Percentiles rank a stretch among this genome's conserved stretches.
phyloP scores from a whole-genome alignment of 2,329 filamentous ascomycete species.

The Clonostachys chloroleuca region DNA sequence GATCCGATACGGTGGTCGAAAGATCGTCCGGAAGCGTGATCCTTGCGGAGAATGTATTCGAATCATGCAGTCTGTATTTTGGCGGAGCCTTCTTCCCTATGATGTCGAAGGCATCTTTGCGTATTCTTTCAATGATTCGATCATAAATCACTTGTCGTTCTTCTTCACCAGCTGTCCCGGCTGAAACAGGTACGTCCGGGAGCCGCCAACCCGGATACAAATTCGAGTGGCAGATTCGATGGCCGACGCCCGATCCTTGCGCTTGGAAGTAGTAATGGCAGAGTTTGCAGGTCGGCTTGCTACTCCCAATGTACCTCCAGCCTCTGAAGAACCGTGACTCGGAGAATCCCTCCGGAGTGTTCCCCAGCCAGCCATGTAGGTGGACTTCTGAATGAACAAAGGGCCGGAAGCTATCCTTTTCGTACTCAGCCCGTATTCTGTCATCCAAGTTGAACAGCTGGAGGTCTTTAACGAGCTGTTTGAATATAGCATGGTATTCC shows the following conservation, averaged over 20 bases:
- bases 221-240: constrained; percentile 25
- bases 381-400: constrained; percentile 28
- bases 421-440: constrained; percentile 9
- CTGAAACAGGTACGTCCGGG: constrained; percentile 19
- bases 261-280: constrained; percentile 28
- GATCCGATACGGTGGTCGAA: too few relatives aligned
- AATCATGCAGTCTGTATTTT: constrained; percentile 20
- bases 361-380: constrained; percentile 15
- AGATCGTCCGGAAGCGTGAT: too few relatives aligned
- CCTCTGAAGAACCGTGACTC: constrained; percentile 17
- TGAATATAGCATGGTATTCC: too few relatives aligned
- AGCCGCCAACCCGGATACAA: constrained; percentile 30
- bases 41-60: constrained; percentile 10
- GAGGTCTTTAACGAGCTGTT: constrained; percentile 3
- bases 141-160: constrained; percentile 13
- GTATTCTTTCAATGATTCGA: constrained; percentile 15
- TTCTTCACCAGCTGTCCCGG: constrained; percentile 1
- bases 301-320: constrained; percentile 30
- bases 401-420: constrained; percentile 10
- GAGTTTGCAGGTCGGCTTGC: constrained; percentile 32
- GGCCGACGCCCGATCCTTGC: constrained; percentile 14
- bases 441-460: constrained; percentile 14
- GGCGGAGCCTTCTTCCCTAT: constrained; percentile 15
- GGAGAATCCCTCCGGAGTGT: neutral
- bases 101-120: constrained; percentile 16